These are phyloP conservation scores for Knoxdaviesia capensis DNA, from an alignment of 2,329 filamentous ascomycete genomes.

Conservation along the genomic window DNA sequence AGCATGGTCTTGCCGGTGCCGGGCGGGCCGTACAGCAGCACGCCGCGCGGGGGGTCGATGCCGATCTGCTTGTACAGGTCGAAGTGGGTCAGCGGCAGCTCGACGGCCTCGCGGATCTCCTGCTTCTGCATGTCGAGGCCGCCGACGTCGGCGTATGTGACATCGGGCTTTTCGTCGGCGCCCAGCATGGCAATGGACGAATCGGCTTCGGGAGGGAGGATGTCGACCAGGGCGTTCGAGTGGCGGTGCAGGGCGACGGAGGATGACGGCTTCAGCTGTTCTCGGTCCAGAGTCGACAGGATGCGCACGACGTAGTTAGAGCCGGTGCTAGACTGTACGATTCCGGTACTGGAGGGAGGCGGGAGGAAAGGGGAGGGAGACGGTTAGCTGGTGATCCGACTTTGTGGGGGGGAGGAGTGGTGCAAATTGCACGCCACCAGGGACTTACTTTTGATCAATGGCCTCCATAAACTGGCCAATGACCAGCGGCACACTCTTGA, in stretches of 20 bases:
- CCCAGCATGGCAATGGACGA: constrained; percentile 98
- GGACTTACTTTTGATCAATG: constrained; percentile 84
- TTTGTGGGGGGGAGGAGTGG: no score
- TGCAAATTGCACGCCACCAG: neutral
- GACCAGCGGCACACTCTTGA: constrained; percentile 92
- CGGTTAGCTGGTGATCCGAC: no score
- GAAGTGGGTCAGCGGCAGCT: constrained; percentile 91
- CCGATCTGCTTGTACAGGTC: constrained; percentile 98
- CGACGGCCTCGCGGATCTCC: constrained; percentile 93
- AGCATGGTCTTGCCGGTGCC: constrained; percentile 95
- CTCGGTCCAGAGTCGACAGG: constrained; percentile 91
- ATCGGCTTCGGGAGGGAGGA: constrained; percentile 94
- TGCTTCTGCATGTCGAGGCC: constrained; percentile 99
- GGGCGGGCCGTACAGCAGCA: constrained; percentile 86
- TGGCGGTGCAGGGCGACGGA: constrained; percentile 95
- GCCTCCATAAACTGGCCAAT: constrained; percentile 99
- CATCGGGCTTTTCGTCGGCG: constrained; percentile 89
- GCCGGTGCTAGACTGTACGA: constrained; percentile 93
- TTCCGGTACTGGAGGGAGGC: constrained; percentile 57
- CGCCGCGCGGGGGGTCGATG: constrained; percentile 92
- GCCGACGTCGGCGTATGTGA: constrained; percentile 94
- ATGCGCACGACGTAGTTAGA: constrained; percentile 99
- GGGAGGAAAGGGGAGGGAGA: constrained; percentile 1
- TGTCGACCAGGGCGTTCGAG: constrained; percentile 96
- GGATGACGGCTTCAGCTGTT: constrained; percentile 92